Evolutionary conservation across 139 green algal genomes (phyloP).

Genomic region (Tetradesmus obliquus): DNA sequence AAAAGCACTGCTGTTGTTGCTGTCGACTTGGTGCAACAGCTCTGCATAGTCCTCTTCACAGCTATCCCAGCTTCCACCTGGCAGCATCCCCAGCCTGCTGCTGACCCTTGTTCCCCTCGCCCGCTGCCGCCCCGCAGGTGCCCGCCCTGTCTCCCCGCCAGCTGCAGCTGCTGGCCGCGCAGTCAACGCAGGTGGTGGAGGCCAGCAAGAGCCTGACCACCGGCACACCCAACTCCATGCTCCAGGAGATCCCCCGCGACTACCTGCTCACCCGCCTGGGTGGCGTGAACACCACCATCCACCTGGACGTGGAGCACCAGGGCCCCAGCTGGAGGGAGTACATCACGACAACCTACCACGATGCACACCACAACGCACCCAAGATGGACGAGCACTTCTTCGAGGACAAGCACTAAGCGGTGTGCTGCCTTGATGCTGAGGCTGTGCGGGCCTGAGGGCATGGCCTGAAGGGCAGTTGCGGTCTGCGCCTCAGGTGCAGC

Average conservation of each 20-base stretch:
- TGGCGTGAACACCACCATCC: constrained; percentile 53
- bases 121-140: constrained; percentile 26
- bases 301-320: constrained; percentile 57
- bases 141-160: constrained; percentile 59
- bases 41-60: no score
- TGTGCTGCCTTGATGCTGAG: background rate
- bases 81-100: no score
- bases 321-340: constrained; percentile 54
- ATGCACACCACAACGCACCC: constrained; percentile 53
- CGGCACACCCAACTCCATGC: constrained; percentile 45
- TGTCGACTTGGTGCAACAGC: no score
- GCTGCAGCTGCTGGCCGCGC: constrained; percentile 55
- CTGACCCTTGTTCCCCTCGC: background rate
- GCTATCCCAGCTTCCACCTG: no score
- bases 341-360: constrained; percentile 52
- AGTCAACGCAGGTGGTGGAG: constrained; percentile 38
- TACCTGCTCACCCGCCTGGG: constrained; percentile 64
- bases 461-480: background rate
- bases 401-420: constrained; percentile 50
- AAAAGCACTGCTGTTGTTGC: no score
- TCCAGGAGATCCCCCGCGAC: constrained; percentile 65
- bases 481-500: background rate
- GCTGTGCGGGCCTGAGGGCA: background rate
- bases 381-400: constrained; percentile 57
- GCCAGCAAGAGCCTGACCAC: constrained; percentile 53